Conservation (phyloP, 768 basidiomycete species). For the Tulasnella sp. region DNA sequence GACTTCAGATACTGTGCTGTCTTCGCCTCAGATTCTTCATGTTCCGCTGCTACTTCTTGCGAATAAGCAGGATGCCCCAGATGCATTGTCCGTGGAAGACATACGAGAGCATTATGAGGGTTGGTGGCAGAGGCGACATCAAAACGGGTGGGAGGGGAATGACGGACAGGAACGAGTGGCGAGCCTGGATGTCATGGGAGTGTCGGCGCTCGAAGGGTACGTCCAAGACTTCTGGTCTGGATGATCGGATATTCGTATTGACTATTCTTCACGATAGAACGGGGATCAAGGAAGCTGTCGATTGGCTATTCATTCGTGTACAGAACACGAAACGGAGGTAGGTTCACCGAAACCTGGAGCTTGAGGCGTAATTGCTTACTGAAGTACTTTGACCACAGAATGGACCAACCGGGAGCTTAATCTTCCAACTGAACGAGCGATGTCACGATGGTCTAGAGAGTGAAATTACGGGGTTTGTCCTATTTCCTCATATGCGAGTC, state of each 20-base stretch:
- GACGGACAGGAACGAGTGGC: conserved; percentile 47
- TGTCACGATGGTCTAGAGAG: too few species aligned
- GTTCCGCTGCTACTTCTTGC: conserved; percentile 86
- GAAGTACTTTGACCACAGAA: too few species aligned
- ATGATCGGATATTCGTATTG: neutral
- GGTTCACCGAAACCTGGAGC: neutral
- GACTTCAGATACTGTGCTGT: conserved; percentile 65
- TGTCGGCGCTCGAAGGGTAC: conserved; percentile 86
- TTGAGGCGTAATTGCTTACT: too few species aligned
- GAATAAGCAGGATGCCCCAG: conserved; percentile 87
- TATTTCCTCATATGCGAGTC: conserved; percentile 9
- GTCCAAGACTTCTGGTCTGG: conserved; percentile 18
- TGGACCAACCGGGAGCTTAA: too few species aligned
- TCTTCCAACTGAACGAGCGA: neutral
- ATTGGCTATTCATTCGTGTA: conserved; percentile 90
- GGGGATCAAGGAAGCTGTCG: conserved; percentile 79
- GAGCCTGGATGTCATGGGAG: conserved; percentile 79
- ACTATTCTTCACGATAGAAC: conserved; percentile 40
- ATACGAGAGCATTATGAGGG: conserved; percentile 83
- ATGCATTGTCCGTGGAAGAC: conserved; percentile 76
- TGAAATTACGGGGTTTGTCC: too few species aligned
- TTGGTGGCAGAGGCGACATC: conserved; percentile 55
- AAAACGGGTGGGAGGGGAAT: conserved; percentile 42
- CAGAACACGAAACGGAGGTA: conserved; percentile 69
- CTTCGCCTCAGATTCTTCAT: conserved; percentile 79